These are phyloP conservation scores for Geotrichum macrosporum DNA, from an alignment of 1,139 yeast genomes.

Conservation along the genomic window DNA sequence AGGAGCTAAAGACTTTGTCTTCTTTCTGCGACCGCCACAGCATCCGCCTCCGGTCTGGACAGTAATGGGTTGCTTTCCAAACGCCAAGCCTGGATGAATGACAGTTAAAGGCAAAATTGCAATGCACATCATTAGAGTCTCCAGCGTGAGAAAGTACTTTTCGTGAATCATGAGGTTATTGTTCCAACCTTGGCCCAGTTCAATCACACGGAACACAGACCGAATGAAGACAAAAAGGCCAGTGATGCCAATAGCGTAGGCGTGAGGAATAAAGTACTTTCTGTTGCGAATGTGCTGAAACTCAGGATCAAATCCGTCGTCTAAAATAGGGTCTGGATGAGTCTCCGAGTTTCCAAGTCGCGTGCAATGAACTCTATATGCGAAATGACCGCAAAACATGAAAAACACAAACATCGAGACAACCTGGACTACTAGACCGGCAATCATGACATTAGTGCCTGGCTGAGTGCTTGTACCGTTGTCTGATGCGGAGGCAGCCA, in stretches of 20 bases:
- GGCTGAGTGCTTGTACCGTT: slow-evolving; percentile 38
- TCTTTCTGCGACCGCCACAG: too few relatives aligned
- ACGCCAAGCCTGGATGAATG: slow-evolving; percentile 2
- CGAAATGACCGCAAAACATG: neutral
- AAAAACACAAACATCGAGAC: slow-evolving; percentile 50
- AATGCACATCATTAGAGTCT: neutral
- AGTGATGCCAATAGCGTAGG: slow-evolving; percentile 46
- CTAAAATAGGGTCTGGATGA: neutral
- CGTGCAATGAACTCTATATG: neutral
- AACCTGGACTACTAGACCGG: slow-evolving; percentile 76
- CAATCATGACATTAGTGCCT: slow-evolving; percentile 77
- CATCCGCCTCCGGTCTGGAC: too few relatives aligned
- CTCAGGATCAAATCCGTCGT: neutral
- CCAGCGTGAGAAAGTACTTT: neutral
- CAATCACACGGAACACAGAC: slow-evolving; percentile 76
- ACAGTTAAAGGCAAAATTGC: neutral
- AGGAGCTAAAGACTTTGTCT: too few relatives aligned
- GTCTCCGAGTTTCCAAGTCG: neutral
- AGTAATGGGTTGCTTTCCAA: too few relatives aligned
- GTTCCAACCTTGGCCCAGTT: slow-evolving; percentile 70
- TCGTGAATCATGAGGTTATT: slow-evolving; percentile 62
- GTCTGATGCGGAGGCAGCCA: slow-evolving; percentile 54
- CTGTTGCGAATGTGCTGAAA: neutral
- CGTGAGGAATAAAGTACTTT: slow-evolving; percentile 41
- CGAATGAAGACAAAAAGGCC: slow-evolving; percentile 62